phyloP scores from a whole-genome alignment of 768 basidiomycete species.

The Cubamyces sp. region DNA sequence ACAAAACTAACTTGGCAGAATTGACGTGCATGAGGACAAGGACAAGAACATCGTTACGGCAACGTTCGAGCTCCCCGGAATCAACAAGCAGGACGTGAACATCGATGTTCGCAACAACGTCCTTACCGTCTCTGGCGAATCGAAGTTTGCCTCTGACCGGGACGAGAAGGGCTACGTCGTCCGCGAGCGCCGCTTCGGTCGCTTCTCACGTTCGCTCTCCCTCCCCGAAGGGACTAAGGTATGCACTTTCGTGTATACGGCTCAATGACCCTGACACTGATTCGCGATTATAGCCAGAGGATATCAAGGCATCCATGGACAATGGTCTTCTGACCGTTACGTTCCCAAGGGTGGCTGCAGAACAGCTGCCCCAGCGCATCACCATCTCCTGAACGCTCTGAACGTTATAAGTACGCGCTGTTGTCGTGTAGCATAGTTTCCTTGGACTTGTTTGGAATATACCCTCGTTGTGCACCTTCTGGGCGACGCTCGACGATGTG shows the following conservation, averaged over 20 bases:
- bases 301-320: conserved; percentile 34
- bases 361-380: conserved; percentile 30
- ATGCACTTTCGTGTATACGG: conserved; percentile 23
- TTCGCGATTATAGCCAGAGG: conserved; percentile 25
- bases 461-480: neutral
- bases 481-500: too few relatives aligned
- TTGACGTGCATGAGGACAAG: conserved; percentile 54
- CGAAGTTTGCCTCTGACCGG: conserved; percentile 36
- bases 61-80: conserved; percentile 59
- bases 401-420: neutral
- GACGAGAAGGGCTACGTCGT: conserved; percentile 40
- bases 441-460: conserved; percentile 4
- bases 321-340: conserved; percentile 35
- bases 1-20: conserved; percentile 36
- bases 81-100: conserved; percentile 51
- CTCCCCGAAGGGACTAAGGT: conserved; percentile 32
- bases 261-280: neutral
- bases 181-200: conserved; percentile 34
- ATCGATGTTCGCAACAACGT: conserved; percentile 54
- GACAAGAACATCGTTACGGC: conserved; percentile 53
- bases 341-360: conserved; percentile 32
- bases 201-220: conserved; percentile 30
- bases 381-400: conserved; percentile 34
- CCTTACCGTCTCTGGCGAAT: conserved; percentile 55
- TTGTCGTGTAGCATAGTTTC: neutral